Percentiles rank a stretch among this genome's conserved stretches.
Conservation (phyloP, 1,284 basidiomycete genomes). For the Moniliella sp. region DNA sequence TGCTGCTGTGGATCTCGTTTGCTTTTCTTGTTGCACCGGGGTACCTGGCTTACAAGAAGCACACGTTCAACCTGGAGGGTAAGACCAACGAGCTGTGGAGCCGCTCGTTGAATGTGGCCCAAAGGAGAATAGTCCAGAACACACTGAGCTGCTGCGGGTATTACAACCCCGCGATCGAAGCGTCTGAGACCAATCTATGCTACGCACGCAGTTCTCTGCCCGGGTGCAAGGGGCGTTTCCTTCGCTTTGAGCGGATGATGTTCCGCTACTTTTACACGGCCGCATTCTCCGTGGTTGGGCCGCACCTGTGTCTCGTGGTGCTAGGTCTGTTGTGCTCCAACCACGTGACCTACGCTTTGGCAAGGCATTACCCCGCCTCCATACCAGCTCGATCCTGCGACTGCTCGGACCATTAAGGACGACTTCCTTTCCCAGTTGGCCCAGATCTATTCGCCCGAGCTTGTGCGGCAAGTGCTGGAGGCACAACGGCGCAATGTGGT, state of each 20-base stretch:
- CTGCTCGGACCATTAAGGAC: too few species aligned
- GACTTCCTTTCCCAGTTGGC: too few species aligned
- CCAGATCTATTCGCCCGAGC: too few species aligned
- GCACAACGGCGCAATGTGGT: too few species aligned
- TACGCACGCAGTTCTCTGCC: conserved; percentile 30
- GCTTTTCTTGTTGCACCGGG: conserved; percentile 28
- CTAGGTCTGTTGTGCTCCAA: conserved; percentile 3
- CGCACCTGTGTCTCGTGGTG: conserved; percentile 2
- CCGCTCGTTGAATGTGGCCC: conserved; percentile 17
- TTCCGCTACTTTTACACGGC: conserved; percentile 2
- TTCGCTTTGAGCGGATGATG: conserved; percentile 2
- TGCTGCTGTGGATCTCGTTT: conserved; percentile 32
- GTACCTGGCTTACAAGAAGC: conserved; percentile 30
- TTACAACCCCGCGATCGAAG: too few species aligned
- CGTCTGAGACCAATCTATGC: too few species aligned
- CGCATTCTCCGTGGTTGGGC: conserved; percentile 3
- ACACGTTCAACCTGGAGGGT: conserved; percentile 22
- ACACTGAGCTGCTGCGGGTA: too few species aligned
- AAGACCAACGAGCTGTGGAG: conserved; percentile 34
- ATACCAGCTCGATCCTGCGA: too few species aligned
- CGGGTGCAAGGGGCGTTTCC: conserved; percentile 33
- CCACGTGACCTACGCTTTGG: conserved; percentile 5
- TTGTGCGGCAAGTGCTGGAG: too few species aligned
- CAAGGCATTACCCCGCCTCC: conserved; percentile 5
- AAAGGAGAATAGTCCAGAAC: too few species aligned